Evolutionary conservation across 2,329 filamentous ascomycete species (phyloP).

Genomic region (Sclerotinia subarctica): DNA sequence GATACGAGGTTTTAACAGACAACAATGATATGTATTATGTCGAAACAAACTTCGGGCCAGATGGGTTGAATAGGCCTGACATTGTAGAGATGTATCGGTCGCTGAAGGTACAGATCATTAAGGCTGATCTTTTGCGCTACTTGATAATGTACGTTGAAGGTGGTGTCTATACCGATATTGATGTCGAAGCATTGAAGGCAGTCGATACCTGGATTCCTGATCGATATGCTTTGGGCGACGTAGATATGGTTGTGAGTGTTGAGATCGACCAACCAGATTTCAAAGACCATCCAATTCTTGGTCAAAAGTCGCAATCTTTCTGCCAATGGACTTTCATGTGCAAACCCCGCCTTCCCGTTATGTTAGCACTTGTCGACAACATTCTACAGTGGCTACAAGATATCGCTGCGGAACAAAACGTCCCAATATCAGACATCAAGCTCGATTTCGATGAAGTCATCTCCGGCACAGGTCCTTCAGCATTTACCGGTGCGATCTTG

Average conservation of each 20-base stretch:
- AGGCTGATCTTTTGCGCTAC: slow-evolving; percentile 62
- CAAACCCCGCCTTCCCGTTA: slow-evolving; percentile 64
- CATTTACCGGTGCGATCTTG: slow-evolving; percentile 64
- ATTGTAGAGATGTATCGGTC: slow-evolving; percentile 58
- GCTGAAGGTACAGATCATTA: slow-evolving; percentile 61
- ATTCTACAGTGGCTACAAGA: slow-evolving; percentile 64
- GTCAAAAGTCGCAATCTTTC: slow-evolving; percentile 66
- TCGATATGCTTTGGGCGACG: slow-evolving; percentile 58
- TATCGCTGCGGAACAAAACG: slow-evolving; percentile 56
- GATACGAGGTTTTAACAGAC: slow-evolving; percentile 53
- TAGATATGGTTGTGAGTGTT: slow-evolving; percentile 67
- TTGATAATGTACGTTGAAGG: slow-evolving; percentile 65
- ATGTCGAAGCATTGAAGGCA: slow-evolving; percentile 53
- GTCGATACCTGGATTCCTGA: slow-evolving; percentile 58
- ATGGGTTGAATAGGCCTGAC: slow-evolving; percentile 64
- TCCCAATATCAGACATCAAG: slow-evolving; percentile 57
- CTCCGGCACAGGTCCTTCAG: slow-evolving; percentile 67
- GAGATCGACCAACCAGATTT: slow-evolving; percentile 70
- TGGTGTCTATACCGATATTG: slow-evolving; percentile 57
- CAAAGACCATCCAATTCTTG: slow-evolving; percentile 60
- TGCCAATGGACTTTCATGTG: slow-evolving; percentile 75
- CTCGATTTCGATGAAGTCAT: slow-evolving; percentile 72
- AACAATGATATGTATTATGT: slow-evolving; percentile 65
- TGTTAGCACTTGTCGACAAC: slow-evolving; percentile 65
- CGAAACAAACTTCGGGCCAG: slow-evolving; percentile 62